These are phyloP conservation scores for Clarireedia homoeocarpa DNA, from an alignment of 2,329 filamentous ascomycete genomes.

Conservation along the genomic window DNA sequence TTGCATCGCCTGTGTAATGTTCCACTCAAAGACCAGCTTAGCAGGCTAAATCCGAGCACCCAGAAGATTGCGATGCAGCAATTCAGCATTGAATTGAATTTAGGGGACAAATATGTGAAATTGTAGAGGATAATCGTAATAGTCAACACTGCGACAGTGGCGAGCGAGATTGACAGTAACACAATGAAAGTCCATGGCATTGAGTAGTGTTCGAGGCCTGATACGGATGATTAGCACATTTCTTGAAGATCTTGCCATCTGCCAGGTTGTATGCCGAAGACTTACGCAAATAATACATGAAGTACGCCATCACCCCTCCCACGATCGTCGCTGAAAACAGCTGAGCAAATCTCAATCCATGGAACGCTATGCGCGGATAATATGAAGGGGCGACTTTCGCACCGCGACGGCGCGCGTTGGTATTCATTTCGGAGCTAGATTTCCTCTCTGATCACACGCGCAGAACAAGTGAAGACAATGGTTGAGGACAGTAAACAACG, in stretches of 20 bases:
- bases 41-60: constrained; percentile 22
- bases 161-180: constrained; percentile 21
- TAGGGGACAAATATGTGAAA: constrained; percentile 25
- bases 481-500: not conserved
- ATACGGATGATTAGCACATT: not conserved
- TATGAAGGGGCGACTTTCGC: constrained; percentile 21
- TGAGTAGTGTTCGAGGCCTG: constrained; percentile 16
- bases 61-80: constrained; percentile 19
- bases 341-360: constrained; percentile 22
- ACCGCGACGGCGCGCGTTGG: constrained; percentile 1
- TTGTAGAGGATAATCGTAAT: constrained; percentile 27
- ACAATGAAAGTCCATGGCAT: constrained; percentile 27
- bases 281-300: constrained; percentile 25
- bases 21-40: constrained; percentile 23
- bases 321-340: constrained; percentile 20
- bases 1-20: constrained; percentile 22
- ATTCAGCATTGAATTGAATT: constrained; percentile 24
- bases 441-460: no score
- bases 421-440: not conserved
- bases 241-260: not conserved
- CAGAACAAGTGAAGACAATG: no score
- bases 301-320: constrained; percentile 24
- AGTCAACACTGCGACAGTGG: constrained; percentile 17
- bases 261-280: not conserved
- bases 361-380: constrained; percentile 24